These are phyloP conservation scores for Cyclospora cayetanensis DNA, from an alignment of 169 alveolate species.

Conservation along the genomic window DNA sequence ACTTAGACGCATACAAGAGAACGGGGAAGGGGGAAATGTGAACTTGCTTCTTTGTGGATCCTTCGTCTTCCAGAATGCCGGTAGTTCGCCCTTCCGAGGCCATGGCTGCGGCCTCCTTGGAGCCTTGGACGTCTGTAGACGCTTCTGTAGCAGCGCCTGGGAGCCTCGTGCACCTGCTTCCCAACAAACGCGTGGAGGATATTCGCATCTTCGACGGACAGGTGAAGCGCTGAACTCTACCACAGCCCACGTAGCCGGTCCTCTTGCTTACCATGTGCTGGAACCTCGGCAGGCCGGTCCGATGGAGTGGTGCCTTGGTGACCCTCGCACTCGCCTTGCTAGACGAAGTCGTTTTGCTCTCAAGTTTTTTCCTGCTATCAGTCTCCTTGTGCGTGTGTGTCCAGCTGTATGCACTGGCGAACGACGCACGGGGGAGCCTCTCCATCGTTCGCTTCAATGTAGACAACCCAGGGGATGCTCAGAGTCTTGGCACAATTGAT, in stretches of 20 bases:
- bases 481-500: background rate
- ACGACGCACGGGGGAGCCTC: constrained; percentile 19
- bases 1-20: too few relatives aligned
- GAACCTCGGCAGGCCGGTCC: too few relatives aligned
- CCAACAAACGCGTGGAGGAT: background rate
- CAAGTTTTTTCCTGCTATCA: background rate
- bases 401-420: constrained; percentile 31
- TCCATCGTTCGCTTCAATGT: background rate
- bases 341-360: too few relatives aligned
- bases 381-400: background rate
- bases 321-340: too few relatives aligned
- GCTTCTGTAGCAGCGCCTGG: background rate
- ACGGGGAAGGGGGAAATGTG: too few relatives aligned
- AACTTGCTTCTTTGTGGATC: too few relatives aligned
- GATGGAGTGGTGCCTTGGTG: too few relatives aligned
- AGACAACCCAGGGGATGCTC: background rate
- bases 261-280: too few relatives aligned
- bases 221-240: background rate
- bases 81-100: background rate
- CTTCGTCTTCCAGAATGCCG: background rate
- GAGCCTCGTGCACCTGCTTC: background rate
- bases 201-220: background rate
- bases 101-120: background rate
- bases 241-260: too few relatives aligned
- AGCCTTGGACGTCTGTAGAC: background rate